Evolutionary conservation across 257 asterid genomes (phyloP), one percentile per base, ranked within the genome.

Genomic region (Lavandula angustifolia): DNA sequence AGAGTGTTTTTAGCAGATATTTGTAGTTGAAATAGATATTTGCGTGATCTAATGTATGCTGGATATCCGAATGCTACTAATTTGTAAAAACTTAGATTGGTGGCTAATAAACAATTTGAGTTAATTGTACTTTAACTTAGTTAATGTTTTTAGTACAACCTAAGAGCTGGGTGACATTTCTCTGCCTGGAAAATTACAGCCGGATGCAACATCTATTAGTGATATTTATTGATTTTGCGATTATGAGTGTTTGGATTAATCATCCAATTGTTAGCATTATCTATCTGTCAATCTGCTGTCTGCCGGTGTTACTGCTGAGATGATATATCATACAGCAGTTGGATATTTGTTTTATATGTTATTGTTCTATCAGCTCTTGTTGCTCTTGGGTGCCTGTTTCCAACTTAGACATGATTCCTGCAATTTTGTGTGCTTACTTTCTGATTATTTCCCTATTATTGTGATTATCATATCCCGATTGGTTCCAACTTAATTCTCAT

Each of bases 381-480:
- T 50, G 58, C 47, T 22, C 13, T 44, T 61, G 47, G 63, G 29
- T 52, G 63, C 34, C 12, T 29, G 33, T 42, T 60, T 50, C 40
- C 61, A 29, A 35, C 54, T 32, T 10, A 60, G 34, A 12, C 1
- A 7, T 60, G 18, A 16, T 59, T 22, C n/a, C 3, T 67, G 34
- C 41, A 31, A 49, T 37, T 27, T 49, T 32, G 29, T 67, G 34
- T 13, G 17, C 62, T 27, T 52, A 4, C 3, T 35, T 18, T 60
- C 22, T 43, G 33, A 27, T 44, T 7, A 4, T 47, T 41, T 32
- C 27, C 11, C 48, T 7, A 29, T 35, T 18, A 12, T 33, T 44
- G 42, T 55, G 13, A 69, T 55, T 42, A 18, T 34, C 51, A 34
- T 27, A 46, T 44, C 53, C 29, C 1, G 9, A 16, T 57, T 29